Conservation (phyloP, 1,284 basidiomycete species). For the Leccinum laetum region DNA sequence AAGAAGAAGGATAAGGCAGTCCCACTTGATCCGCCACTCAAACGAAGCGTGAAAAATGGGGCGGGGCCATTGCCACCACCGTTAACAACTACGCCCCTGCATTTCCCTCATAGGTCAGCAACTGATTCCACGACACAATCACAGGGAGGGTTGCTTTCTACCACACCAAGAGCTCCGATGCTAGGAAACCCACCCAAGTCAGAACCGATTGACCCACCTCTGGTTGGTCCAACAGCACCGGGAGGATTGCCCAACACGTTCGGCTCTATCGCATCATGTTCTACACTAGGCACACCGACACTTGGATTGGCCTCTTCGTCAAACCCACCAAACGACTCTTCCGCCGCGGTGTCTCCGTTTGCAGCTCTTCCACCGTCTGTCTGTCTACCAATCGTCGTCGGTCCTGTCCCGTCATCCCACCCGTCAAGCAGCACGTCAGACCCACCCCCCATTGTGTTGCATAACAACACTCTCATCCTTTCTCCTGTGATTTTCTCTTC, state of each 20-base stretch:
- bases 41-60: constrained; percentile 64
- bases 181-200: constrained; percentile 2
- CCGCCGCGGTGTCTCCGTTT: constrained; percentile 17
- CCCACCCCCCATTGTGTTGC: constrained; percentile 75
- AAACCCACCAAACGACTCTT: constrained; percentile 6
- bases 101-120: constrained; percentile 26
- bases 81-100: constrained; percentile 59
- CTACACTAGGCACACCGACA: constrained; percentile 2
- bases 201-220: constrained; percentile 5
- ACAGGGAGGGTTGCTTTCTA: constrained; percentile 7
- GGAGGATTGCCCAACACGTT: not conserved
- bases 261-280: constrained; percentile 3
- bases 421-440: constrained; percentile 44
- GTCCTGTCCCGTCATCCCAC: constrained; percentile 50
- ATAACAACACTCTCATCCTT: constrained; percentile 82
- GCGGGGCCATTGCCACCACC: constrained; percentile 60
- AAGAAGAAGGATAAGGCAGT: constrained; percentile 57
- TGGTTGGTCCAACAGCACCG: not conserved
- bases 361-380: constrained; percentile 33
- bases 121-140: constrained; percentile 10
- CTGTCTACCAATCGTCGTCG: constrained; percentile 62
- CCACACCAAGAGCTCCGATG: not conserved
- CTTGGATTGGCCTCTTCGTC: constrained; percentile 6
- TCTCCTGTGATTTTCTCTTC: constrained; percentile 85
- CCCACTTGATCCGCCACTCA: constrained; percentile 58